These are phyloP conservation scores for Talaromyces sp. DNA, from an alignment of 2,329 filamentous ascomycete genomes.

Conservation along the genomic window DNA sequence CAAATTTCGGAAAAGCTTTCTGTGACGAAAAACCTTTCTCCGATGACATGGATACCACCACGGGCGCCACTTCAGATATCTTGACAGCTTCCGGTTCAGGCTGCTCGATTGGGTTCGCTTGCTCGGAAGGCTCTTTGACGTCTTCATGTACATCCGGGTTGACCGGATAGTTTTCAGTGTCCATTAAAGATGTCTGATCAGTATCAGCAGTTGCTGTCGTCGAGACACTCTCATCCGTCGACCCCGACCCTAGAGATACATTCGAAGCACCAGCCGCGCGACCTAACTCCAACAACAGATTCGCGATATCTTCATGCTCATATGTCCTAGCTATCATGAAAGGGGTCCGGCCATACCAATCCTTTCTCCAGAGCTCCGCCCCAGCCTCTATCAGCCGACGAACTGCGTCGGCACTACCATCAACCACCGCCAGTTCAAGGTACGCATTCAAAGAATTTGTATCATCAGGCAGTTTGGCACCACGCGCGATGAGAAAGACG, in stretches of 20 bases:
- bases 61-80: background rate
- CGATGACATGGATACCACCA: background rate
- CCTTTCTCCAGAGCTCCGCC: background rate
- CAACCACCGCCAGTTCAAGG: background rate
- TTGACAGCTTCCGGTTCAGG: background rate
- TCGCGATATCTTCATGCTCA: conserved; percentile 2
- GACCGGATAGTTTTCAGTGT: background rate
- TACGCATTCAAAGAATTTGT: background rate
- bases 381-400: background rate
- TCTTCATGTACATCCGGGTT: background rate
- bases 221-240: background rate
- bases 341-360: background rate
- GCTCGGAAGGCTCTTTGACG: background rate
- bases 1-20: background rate
- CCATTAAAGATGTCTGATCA: conserved; percentile 1
- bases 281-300: background rate
- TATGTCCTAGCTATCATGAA: conserved; percentile 2
- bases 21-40: background rate
- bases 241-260: background rate
- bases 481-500: background rate
- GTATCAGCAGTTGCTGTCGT: background rate
- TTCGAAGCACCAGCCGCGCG: background rate
- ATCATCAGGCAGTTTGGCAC: conserved; percentile 4
- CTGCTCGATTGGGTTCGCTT: background rate
- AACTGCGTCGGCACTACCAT: background rate